Evolutionary conservation across 148 eudicot genomes (phyloP), one percentile per base, ranked within the genome.

Genomic region (Rhododendron molle): DNA sequence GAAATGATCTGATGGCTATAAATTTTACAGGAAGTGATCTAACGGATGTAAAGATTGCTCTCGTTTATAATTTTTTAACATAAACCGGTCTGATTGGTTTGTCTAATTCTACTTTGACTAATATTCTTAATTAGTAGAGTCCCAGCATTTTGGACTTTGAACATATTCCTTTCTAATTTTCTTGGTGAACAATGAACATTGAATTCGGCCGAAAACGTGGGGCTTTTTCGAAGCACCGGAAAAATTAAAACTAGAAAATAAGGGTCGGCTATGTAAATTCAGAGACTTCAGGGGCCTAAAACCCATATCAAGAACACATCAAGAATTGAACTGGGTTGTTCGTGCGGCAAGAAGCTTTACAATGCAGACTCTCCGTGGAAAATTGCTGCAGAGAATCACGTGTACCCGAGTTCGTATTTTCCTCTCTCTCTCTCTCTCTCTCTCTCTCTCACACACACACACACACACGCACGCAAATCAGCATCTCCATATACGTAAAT

Each of bases 361-460:
- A 85, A 94, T 94, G 95, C 90, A 81, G 46, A 83, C 76, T 49
- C 77, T 92, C 38, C 88, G 86, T n/a, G 77, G 85, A 81, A 88
- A 84, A 43, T 69, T 87, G 46, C 74, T 89, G 65, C 93, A 74
- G 65, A 87, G 83, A 77, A 56, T 84, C 49, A 79, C 90, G 60
- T 32, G 85, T 76, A 88, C 76, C 85, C 89, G 81, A 83, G 96
- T 94, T 86, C 56, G 91, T 90, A 71, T 78, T 49, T 83, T 43
- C 80, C 28, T 60, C 36, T 67, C 60, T 40, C 74, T 30, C 30
- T 23, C 30, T 62, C 71, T 16, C 21, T 16, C 34, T 67, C 58
- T 38, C 73, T 30, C 30, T 23, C 28, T 62, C 71, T 54, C 60
- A n/a, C n/a, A n/a, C n/a, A n/a, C n/a, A n/a, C n/a, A n/a, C n/a